These are phyloP conservation scores for Bacterosira constricta DNA, from an alignment of 108 stramenopile genomes.

Conservation along the genomic window DNA sequence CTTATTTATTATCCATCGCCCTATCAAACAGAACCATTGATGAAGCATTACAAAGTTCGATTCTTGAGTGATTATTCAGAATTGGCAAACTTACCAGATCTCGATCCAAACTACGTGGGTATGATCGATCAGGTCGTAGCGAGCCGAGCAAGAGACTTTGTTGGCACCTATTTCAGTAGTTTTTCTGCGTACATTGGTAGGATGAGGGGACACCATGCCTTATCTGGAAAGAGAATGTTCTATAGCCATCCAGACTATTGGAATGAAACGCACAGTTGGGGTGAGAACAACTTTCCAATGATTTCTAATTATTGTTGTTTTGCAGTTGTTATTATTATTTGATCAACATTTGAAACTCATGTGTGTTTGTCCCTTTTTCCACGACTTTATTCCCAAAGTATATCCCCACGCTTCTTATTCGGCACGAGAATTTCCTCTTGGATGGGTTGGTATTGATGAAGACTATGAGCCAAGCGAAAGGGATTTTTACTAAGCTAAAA, in stretches of 20 bases:
- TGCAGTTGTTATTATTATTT: too few relatives aligned
- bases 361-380: neutral
- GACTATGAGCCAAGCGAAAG: constrained; percentile 58
- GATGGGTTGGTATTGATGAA: constrained; percentile 80
- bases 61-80: constrained; percentile 81
- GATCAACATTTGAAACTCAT: too few relatives aligned
- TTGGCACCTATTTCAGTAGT: constrained; percentile 84
- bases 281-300: too few relatives aligned
- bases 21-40: too few relatives aligned
- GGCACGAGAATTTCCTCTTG: constrained; percentile 73
- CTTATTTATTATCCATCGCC: too few relatives aligned
- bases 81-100: constrained; percentile 54
- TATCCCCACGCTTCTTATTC: constrained; percentile 57
- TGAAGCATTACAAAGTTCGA: constrained; percentile 60
- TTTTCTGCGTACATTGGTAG: constrained; percentile 76
- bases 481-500: constrained; percentile 49
- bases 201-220: constrained; percentile 58
- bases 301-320: too few relatives aligned
- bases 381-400: neutral
- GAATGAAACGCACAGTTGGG: constrained; percentile 61
- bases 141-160: constrained; percentile 67
- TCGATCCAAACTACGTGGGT: constrained; percentile 70
- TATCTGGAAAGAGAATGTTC: constrained; percentile 67
- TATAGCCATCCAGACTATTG: constrained; percentile 57
- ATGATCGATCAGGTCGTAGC: constrained; percentile 93